phyloP scores from a whole-genome alignment of 129 eudicot species.

The Dittrichia graveolens region DNA sequence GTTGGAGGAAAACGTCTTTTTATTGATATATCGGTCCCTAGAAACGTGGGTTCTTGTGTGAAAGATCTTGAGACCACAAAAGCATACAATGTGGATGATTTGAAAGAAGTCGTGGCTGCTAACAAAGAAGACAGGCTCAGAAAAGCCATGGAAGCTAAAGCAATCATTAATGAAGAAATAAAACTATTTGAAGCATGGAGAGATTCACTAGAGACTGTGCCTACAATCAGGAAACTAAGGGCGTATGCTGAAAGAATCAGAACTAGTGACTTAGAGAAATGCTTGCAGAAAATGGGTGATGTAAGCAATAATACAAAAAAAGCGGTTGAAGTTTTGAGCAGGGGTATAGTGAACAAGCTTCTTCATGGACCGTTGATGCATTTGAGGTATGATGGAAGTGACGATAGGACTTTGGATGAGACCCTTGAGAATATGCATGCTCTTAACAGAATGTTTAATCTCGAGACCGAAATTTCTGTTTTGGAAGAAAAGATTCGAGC shows the following conservation, averaged over 20 bases:
- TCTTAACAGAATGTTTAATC: conserved; percentile 77
- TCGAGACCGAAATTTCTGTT: conserved; percentile 76
- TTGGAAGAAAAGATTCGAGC: conserved; percentile 89
- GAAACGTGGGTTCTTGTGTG: conserved; percentile 84
- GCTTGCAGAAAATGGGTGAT: conserved; percentile 77
- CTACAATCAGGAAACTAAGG: conserved; percentile 82
- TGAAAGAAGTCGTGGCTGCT: conserved; percentile 94
- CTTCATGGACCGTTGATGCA: conserved; percentile 91
- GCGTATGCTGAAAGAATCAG: conserved; percentile 84
- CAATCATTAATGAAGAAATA: conserved; percentile 64
- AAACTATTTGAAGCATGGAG: conserved; percentile 79
- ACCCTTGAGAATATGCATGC: conserved; percentile 95
- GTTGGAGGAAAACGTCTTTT: conserved; percentile 78
- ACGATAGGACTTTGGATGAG: conserved; percentile 70
- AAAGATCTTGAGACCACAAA: conserved; percentile 59
- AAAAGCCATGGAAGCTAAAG: conserved; percentile 81
- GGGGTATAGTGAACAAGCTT: conserved; percentile 84
- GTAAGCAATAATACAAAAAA: conserved; percentile 60
- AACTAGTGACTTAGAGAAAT: conserved; percentile 73
- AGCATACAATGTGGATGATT: conserved; percentile 87
- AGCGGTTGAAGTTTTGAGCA: conserved; percentile 74
- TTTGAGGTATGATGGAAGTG: conserved; percentile 86
- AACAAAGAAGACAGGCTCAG: conserved; percentile 76
- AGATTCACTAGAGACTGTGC: conserved; percentile 91
- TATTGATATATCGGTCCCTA: conserved; percentile 84